Conservation (phyloP, 2,329 filamentous ascomycete genomes). For the Trichoderma brevicompactum region DNA sequence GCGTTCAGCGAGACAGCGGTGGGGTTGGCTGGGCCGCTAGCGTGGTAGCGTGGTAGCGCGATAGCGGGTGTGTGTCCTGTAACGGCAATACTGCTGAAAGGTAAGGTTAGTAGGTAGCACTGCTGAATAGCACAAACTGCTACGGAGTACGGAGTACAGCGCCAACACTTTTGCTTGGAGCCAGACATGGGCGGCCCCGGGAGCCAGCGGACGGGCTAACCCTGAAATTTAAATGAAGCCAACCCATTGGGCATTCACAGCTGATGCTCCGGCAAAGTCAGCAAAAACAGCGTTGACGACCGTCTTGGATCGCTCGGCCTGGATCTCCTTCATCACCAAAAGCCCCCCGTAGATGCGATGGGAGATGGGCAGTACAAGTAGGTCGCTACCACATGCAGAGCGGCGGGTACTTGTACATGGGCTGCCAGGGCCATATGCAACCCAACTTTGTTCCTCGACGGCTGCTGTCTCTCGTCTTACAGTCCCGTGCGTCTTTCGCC, state of each 20-base stretch:
- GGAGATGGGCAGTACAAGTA: no score
- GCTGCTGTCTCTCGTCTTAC: conserved; percentile 1
- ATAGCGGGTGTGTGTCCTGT: no score
- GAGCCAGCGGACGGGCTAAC: conserved; percentile 16
- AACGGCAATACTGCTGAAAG: no score
- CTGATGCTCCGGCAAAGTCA: conserved; percentile 1
- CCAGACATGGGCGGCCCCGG: conserved; percentile 22
- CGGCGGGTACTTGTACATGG: background rate
- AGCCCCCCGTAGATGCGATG: no score
- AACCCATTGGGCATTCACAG: conserved; percentile 22
- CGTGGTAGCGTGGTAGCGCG: no score
- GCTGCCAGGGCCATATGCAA: conserved; percentile 16
- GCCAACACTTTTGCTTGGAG: background rate
- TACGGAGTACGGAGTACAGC: no score
- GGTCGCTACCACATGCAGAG: background rate
- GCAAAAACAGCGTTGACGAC: background rate
- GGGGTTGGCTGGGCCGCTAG: no score
- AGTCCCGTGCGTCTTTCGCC: conserved; percentile 2
- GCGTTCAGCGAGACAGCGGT: no score
- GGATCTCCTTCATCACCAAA: background rate
- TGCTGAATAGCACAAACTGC: background rate
- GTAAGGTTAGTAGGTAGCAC: no score
- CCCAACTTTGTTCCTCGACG: background rate
- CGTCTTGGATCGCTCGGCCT: no score
- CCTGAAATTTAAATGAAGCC: conserved; percentile 27